Percentiles rank a stretch among this genome's conserved stretches.
Conservation (phyloP, 139 green algal species). For the Yamagishiella unicocca region DNA sequence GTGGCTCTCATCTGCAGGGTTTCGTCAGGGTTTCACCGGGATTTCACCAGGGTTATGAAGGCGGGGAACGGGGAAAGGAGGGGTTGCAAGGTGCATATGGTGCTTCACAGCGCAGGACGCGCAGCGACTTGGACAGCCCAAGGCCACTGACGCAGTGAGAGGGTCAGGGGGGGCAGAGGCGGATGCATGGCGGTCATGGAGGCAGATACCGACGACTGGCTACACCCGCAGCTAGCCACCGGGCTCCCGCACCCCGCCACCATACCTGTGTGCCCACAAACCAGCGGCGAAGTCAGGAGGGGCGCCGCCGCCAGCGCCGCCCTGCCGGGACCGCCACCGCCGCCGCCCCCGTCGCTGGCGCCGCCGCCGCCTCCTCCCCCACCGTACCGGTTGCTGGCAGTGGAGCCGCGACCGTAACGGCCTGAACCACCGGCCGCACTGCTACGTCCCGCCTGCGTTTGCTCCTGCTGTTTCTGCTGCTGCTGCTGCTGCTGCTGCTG, state of each 20-base stretch:
- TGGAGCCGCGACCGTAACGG: not conserved
- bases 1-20: constrained; percentile 36
- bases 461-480: not conserved
- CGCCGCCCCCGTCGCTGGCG: not conserved
- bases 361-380: not conserved
- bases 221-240: too few relatives aligned
- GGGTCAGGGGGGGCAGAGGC: too few relatives aligned
- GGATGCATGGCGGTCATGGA: too few relatives aligned
- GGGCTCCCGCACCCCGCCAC: too few relatives aligned
- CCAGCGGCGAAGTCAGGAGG: constrained; percentile 2
- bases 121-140: too few relatives aligned
- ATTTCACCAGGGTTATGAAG: not conserved
- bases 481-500: constrained; percentile 4
- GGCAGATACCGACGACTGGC: too few relatives aligned
- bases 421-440: not conserved
- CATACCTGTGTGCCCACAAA: constrained; percentile 37
- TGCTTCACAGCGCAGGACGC: too few relatives aligned
- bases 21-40: too few relatives aligned
- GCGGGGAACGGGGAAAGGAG: too few relatives aligned
- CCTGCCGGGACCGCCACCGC: not conserved
- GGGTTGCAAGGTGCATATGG: too few relatives aligned
- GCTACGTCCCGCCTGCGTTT: not conserved
- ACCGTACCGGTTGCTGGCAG: not conserved
- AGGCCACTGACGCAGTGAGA: too few relatives aligned
- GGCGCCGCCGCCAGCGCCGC: not conserved